Base-by-base conservation (phyloP, 768 basidiomycete species). In the Leccinum pellstonianum region DNA sequence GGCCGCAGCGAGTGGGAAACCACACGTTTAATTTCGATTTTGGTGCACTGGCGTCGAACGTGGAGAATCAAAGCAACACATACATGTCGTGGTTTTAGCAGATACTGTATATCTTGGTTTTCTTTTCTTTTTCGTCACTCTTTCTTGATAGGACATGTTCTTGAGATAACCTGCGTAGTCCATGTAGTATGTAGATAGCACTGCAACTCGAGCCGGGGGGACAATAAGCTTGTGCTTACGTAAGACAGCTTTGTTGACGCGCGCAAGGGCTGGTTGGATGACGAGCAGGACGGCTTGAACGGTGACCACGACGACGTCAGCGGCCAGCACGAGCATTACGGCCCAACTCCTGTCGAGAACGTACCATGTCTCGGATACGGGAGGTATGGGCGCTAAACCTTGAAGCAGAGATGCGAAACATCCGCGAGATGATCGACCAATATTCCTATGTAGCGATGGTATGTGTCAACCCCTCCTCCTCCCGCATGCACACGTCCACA, bases 391-490 rank as follows among this genome's bases (percentile, higher is more conserved):
- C 86, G 2, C 88, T 86, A 38, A 97, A 95, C 76, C 86, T 99
- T 62, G 95, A 98, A 63, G 78, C 81, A 41, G 97, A 98, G 79
- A 95, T 99, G 86, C 85, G 84, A 11, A 86, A 84, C 66, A 88
- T 98, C 57, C 85, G 97, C 55, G 86, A 89, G 52, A 77, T 90
- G 60, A 90, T 98, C 64, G 96, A 97, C 68, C 81, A 83, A 65
- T 97, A 93, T 77, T 91, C 95, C 10, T 97, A 88, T 77, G 86
- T 99, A 70, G 93, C 95, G 67, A 95, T 99, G 94, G 95, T 89
- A 68, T 81, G 63, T 62, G 56, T 81, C 69, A 66, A 66, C 62
- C 56, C 57, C 63, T 37, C 62, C 55, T 49, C 23, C 33, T 27
- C 57, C 19, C 41, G 35, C 43, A 21, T 19, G 10, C 17, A 43